Percentiles rank a stretch among this genome's conserved stretches.
Evolutionary conservation across 305 asterid genomes (phyloP).

Genomic region (Rubia balearica): DNA sequence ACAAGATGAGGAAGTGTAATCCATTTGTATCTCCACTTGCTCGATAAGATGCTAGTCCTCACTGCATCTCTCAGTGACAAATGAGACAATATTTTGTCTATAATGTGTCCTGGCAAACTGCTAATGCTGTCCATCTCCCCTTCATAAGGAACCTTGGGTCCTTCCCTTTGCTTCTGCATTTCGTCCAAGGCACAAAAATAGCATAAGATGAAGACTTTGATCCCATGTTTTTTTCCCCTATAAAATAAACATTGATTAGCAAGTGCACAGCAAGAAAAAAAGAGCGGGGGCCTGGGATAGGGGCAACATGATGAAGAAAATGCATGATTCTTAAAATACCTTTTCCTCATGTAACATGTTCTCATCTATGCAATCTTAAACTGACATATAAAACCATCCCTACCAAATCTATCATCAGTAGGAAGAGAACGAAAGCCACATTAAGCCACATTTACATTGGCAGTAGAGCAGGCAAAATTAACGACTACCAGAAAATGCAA

Average conservation of each 20-base stretch:
- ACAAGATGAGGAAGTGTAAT: constrained; percentile 67
- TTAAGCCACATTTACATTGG: background rate
- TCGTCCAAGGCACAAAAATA: constrained; percentile 12
- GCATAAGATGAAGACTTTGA: background rate
- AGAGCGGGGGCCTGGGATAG: background rate
- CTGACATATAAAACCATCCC: background rate
- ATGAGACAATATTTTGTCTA: constrained; percentile 77
- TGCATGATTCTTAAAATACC: background rate
- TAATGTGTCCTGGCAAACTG: constrained; percentile 74
- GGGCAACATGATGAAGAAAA: background rate
- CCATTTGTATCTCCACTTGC: constrained; percentile 98
- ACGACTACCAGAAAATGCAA: background rate
- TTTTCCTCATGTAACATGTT: background rate
- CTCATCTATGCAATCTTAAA: constrained; percentile 6
- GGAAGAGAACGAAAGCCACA: background rate
- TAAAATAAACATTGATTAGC: background rate
- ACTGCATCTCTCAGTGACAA: constrained; percentile 80
- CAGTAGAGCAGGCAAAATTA: background rate
- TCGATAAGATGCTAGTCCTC: constrained; percentile 72
- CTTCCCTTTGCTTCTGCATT: constrained; percentile 77
- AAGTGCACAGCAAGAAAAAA: background rate
- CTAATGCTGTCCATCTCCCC: constrained; percentile 56
- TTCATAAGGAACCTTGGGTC: constrained; percentile 44
- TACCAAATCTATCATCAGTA: background rate
- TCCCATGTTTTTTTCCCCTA: too few relatives aligned